Evolutionary conservation across 2,329 filamentous ascomycete species (phyloP), one percentile per base, ranked within the genome.

Genomic region (Cadophora malorum): DNA sequence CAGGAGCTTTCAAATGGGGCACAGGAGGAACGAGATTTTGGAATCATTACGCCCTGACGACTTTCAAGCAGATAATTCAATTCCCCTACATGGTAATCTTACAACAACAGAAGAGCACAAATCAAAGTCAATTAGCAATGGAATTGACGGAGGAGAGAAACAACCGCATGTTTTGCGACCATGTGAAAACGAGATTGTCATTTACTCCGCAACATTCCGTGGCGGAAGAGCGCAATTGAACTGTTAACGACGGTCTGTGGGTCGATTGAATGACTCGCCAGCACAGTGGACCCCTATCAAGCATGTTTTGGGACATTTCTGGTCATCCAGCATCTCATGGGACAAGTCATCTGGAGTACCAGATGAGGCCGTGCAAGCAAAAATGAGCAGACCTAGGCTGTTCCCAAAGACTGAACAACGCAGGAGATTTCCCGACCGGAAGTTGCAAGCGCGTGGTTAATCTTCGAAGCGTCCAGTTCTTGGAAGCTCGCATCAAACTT

Each of bases 311-410:
- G 31, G 19, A 38, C 9, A 1, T 38, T 8, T 14, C 31, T 14
- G 16, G 28, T n/a, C n/a, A 14, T 19, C 8, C 12, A 55, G 4
- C 10, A 31, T 33, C 7, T 38, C 31, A 23, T 38, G 55, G 31
- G 55, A 23, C 53, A 38, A 35, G n/a, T 58, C 55, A 33, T 58
- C 55, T 41, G 31, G 55, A 58, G 28, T 58, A 58, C 31, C 28
- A 38, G 31, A 58, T 23, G 33, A 38, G n/a, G 6, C 5, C 45
- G n/a, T 49, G 45, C n/a, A 21, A 14, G 21, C 45, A 21, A 21
- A 45, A 12, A 16, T 1, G 4, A 19, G 16, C 16, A 45, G 9
- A 5, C 5, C 4, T 19, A 49, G 45, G 8, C n/a, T 19, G 16
- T 49, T 7, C n/a, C 45, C 21, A 12, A 19, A 25, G 21, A 21